Base-by-base conservation (phyloP, 371 early-diverging fungal species). In the Caulochytrium protostelioides region DNA sequence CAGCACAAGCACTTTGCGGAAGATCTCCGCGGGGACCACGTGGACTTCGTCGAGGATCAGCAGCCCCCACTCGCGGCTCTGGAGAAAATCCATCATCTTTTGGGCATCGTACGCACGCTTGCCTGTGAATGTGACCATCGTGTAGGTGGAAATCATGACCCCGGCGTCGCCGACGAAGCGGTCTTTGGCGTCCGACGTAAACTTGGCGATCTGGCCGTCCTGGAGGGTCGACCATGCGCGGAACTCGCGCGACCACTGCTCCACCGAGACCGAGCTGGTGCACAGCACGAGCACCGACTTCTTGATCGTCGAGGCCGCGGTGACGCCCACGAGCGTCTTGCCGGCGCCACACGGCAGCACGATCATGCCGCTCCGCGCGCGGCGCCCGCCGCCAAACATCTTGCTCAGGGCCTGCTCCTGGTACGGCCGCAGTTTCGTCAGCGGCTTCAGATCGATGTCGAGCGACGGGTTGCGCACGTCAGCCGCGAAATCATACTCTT, bases 291-390 rank as follows among this genome's bases (percentile, higher is more conserved):
- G 57, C 8, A 75, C 73, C 41, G 83, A 82, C 57, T 94, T 94
- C 54, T 90, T 91, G 46, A 99, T 81, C 0, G 99, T 98, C 52
- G 89, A 92, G 0, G 97, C 87, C 0, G 99, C 99, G 6, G 98
- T 97, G 34, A 99, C 94, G 4, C 99, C 99, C 0, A 99, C 99
- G 24, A 99, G 65, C 1, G 99, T 99, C 56, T 99, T 99, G 30
- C 99, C 99, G 10, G 94, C 90, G 29, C 99, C 99, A 51, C 97
- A 97, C 0, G 99, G 99, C 38, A 99, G 58, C 37, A 98, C 99
- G 52, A 98, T 97, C 44, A 98, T 95, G n/a, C 99, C 99, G 15
- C 86, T 85, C 29, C 98, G 57, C 12, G 97, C 98, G 36, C 98
- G 70, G n/a, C n/a, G n/a, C n/a, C n/a, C n/a, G 3, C 89, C 62